Evolutionary conservation across 2,329 filamentous ascomycete species (phyloP), one percentile per base, ranked within the genome.

Genomic region (Coniosporium tulheliwenetii): DNA sequence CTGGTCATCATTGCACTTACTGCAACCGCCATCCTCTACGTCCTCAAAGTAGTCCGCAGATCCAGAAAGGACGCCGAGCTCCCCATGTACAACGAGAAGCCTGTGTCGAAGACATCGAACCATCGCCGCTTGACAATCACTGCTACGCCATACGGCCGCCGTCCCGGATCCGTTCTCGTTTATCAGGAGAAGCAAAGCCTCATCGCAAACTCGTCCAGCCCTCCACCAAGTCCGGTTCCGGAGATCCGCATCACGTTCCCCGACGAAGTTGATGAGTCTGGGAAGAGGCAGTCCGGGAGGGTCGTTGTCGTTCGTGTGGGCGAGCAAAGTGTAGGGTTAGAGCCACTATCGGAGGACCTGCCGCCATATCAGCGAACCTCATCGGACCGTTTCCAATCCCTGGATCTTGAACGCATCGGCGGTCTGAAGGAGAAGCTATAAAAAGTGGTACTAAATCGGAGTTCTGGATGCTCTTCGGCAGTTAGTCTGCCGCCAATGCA

Each of bases 181-280:
- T 82, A 85, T 58, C 77, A 82, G 52, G 79, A 85, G 60, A 85
- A 91, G 62, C 77, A 80, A 56, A 77, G 77, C 48, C 78, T 93
- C 63, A 76, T 89, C 49, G 72, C 78, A 48, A 83, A 83, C 62
- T 81, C 83, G 30, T 69, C 73, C 44, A 81, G 77, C 47, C 80
- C 85, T 12, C 83, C 87, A 15, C 68, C 81, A 52, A 84, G 76
- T 61, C 81, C 82, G 49, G 73, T 96, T 26, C 91, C 91, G 14
- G 84, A 96, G 65, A 98, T 98, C 54, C 85, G 87, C 63, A 94
- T 98, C 61, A 96, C 91, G 31, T 96, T 98, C 69, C 91, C 91
- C 12, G 85, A 93, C 52, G 91, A 96, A 68, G 80, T 93, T 51
- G 87, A 95, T 56, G 83, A 85, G 39, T 55, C 65, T 41, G 89